phyloP scores from a whole-genome alignment of 768 basidiomycete genomes.

The Rhizopogon salebrosus region DNA sequence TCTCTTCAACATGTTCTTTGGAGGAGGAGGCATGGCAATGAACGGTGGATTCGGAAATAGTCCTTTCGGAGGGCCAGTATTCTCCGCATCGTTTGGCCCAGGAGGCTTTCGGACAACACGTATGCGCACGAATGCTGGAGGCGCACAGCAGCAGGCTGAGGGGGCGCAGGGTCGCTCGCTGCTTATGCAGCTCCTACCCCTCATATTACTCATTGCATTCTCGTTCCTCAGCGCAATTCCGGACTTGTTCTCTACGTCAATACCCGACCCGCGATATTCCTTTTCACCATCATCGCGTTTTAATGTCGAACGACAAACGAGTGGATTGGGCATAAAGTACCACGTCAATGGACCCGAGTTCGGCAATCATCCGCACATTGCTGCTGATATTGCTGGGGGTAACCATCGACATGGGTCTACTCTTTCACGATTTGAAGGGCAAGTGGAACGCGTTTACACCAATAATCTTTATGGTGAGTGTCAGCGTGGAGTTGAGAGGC shows the following conservation, averaged over 20 bases:
- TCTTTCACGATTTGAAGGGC: constrained; percentile 63
- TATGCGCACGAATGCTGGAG: constrained; percentile 38
- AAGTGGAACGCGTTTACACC: constrained; percentile 71
- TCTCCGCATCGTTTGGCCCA: constrained; percentile 74
- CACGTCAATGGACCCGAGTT: constrained; percentile 81
- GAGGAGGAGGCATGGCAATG: constrained; percentile 51
- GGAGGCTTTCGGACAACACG: constrained; percentile 77
- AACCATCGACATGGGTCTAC: constrained; percentile 23
- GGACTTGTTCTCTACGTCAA: constrained; percentile 59
- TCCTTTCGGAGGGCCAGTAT: constrained; percentile 48
- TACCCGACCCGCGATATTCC: constrained; percentile 77
- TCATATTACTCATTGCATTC: constrained; percentile 79
- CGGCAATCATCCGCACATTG: constrained; percentile 67
- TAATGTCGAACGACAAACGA: constrained; percentile 69
- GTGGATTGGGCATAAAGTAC: constrained; percentile 68
- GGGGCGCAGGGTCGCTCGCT: constrained; percentile 49
- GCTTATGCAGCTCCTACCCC: constrained; percentile 75
- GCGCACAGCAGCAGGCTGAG: constrained; percentile 30
- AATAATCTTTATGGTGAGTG: constrained; percentile 69
- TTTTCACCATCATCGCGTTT: constrained; percentile 59
- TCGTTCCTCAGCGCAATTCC: constrained; percentile 81
- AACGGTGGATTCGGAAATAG: constrained; percentile 50
- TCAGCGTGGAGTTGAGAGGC: constrained; percentile 59
- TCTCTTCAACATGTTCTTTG: constrained; percentile 98
- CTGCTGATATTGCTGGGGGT: constrained; percentile 58